Percentiles rank a stretch among this genome's conserved stretches.
Evolutionary conservation across 768 basidiomycete species (phyloP).

Genomic region (Coprinopsis cinerea): DNA sequence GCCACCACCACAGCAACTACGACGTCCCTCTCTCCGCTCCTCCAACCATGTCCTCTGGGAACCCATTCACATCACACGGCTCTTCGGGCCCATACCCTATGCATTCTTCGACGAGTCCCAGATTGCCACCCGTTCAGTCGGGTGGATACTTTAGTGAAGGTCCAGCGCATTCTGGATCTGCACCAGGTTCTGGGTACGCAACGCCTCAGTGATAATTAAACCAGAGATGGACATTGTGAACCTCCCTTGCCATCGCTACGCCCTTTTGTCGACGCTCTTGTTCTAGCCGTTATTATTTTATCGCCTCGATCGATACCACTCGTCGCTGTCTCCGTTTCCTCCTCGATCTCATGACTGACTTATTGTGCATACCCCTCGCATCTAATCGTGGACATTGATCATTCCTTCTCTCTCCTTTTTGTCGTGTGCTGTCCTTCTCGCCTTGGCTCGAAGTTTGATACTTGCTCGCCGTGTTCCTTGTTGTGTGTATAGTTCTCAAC

Average conservation of each 20-base stretch:
- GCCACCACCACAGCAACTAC: slow-evolving; percentile 29
- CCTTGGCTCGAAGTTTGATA: neutral
- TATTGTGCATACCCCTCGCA: slow-evolving; percentile 3
- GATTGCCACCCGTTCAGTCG: slow-evolving; percentile 29
- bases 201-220: slow-evolving; percentile 31
- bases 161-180: slow-evolving; percentile 33
- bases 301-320: neutral
- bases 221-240: neutral
- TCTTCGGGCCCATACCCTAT: slow-evolving; percentile 27
- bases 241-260: too few species aligned
- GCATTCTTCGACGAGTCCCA: slow-evolving; percentile 31
- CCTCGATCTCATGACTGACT: neutral
- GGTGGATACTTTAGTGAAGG: slow-evolving; percentile 32
- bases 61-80: slow-evolving; percentile 33
- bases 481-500: neutral
- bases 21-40: slow-evolving; percentile 50
- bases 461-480: neutral
- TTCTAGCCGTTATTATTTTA: too few species aligned
- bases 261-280: too few species aligned
- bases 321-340: neutral
- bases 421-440: neutral
- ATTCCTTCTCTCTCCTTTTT: neutral
- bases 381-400: slow-evolving; percentile 3
- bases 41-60: slow-evolving; percentile 36
- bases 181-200: slow-evolving; percentile 41